phyloP scores from a whole-genome alignment of 2,329 filamentous ascomycete genomes.

The Ceratocystis papillata region DNA sequence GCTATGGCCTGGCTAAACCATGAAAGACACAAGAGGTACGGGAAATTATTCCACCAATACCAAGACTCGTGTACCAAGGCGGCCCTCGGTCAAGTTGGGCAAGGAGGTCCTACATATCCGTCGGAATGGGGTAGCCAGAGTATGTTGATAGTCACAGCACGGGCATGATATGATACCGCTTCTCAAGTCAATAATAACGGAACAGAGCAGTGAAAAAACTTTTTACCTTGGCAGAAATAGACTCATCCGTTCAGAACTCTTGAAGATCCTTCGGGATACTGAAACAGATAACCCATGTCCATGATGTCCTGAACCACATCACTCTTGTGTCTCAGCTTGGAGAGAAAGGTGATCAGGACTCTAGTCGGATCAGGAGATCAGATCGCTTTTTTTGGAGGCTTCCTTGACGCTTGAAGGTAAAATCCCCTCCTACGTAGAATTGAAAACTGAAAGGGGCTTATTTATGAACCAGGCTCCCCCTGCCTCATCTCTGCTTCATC shows the following conservation, averaged over 20 bases:
- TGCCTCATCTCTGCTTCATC: neutral
- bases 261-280: neutral
- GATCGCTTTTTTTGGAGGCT: neutral
- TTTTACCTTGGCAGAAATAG: neutral
- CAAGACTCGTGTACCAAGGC: neutral
- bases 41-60: slow-evolving; percentile 1
- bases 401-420: neutral
- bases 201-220: too few relatives aligned
- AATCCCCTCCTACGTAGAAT: neutral
- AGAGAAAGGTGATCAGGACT: neutral
- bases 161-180: neutral
- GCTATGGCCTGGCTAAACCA: neutral
- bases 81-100: neutral
- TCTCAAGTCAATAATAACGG: neutral
- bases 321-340: slow-evolving; percentile 5
- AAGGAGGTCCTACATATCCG: neutral
- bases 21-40: neutral
- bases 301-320: neutral
- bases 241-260: neutral
- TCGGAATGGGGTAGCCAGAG: neutral
- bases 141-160: neutral
- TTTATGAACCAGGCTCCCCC: neutral
- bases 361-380: neutral
- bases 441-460: neutral
- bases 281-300: neutral